phyloP scores from a whole-genome alignment of 331 rosid genomes.

The Rosa hybrid region DNA sequence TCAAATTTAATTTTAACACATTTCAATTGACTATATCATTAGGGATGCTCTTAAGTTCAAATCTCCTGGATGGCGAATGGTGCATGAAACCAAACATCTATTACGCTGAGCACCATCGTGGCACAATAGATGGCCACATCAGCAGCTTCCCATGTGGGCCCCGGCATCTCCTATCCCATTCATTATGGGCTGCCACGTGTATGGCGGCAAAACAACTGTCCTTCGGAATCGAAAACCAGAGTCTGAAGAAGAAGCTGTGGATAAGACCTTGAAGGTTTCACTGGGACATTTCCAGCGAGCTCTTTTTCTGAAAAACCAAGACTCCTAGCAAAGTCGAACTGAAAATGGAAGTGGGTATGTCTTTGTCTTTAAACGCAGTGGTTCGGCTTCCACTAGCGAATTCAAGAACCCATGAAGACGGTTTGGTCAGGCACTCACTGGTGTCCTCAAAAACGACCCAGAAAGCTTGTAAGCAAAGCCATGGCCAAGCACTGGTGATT shows the following conservation, averaged over 20 bases:
- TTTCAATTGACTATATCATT: too few species aligned
- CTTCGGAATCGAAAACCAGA: background rate
- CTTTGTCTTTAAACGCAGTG: constrained; percentile 76
- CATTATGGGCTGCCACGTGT: constrained; percentile 12
- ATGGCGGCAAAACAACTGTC: background rate
- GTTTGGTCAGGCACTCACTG: constrained; percentile 51
- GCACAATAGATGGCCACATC: constrained; percentile 4
- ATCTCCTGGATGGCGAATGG: too few species aligned
- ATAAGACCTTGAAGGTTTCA: background rate
- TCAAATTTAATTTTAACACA: too few species aligned
- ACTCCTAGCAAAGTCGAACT: background rate
- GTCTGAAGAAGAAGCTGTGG: background rate
- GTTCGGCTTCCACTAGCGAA: constrained; percentile 62
- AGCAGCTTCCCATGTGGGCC: background rate
- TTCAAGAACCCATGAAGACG: constrained; percentile 46
- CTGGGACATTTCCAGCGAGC: background rate
- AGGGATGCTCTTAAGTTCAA: too few species aligned
- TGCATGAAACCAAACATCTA: too few species aligned
- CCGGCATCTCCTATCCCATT: background rate
- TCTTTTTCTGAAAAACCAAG: background rate
- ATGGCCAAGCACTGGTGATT: constrained; percentile 42
- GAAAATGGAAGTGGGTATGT: constrained; percentile 70
- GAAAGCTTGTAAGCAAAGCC: constrained; percentile 26
- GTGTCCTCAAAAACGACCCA: constrained; percentile 34
- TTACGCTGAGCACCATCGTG: too few species aligned